A percentile compares a stretch with the other conserved stretches of the same genome.
phyloP scores from a whole-genome alignment of 805 yeast genomes.

The Yarrowia deformans region DNA sequence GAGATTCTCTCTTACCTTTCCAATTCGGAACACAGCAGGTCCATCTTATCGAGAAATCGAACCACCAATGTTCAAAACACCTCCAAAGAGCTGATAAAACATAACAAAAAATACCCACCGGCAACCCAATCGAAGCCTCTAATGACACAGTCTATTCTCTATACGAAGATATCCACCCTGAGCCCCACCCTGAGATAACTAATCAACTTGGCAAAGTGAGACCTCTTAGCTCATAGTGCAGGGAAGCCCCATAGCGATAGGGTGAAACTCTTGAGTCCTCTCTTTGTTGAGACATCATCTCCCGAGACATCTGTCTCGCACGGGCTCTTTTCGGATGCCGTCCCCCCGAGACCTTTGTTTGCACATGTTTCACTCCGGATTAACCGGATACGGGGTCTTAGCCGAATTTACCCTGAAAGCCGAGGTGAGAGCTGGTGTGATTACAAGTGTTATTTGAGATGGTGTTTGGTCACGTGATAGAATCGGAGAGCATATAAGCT shows the following conservation, averaged over 20 bases:
- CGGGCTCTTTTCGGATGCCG: slow-evolving; percentile 11
- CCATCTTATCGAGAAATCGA: too few relatives aligned
- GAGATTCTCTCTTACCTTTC: too few relatives aligned
- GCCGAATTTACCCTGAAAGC: not conserved
- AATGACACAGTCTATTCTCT: not conserved
- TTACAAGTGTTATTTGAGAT: too few relatives aligned
- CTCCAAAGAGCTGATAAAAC: too few relatives aligned
- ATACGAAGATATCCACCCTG: not conserved
- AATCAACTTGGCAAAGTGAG: not conserved
- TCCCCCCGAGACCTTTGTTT: not conserved
- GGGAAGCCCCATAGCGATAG: not conserved
- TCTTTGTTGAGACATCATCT: not conserved
- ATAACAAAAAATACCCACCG: too few relatives aligned
- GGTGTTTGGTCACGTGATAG: too few relatives aligned
- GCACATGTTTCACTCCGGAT: slow-evolving; percentile 23
- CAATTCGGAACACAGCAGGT: too few relatives aligned
- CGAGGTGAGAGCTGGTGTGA: not conserved
- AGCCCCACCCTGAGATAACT: slow-evolving; percentile 5
- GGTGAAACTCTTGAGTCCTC: not conserved
- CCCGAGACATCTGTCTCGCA: slow-evolving; percentile 18
- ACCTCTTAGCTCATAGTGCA: not conserved
- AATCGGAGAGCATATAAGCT: too few relatives aligned
- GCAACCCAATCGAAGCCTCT: too few relatives aligned
- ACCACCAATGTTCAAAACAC: too few relatives aligned
- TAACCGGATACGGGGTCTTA: not conserved